Evolutionary conservation across 441 rosid species (phyloP).

Genomic region (Cnidoscolus chayamansa): DNA sequence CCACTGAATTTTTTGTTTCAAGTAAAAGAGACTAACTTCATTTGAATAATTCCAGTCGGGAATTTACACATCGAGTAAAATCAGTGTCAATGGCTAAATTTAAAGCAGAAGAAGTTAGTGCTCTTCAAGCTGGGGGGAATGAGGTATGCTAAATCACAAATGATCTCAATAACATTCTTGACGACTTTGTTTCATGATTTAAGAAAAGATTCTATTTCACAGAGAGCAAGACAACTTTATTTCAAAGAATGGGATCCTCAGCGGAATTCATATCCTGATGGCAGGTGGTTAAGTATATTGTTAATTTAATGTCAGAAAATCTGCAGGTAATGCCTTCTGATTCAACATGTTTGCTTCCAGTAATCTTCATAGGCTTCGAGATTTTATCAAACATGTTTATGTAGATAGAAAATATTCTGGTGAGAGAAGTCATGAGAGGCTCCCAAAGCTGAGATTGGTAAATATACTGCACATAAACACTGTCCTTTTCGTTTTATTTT

Average conservation of each 20-base stretch:
- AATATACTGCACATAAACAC: neutral
- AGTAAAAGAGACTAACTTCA: conserved; percentile 4
- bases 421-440: conserved; percentile 40
- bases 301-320: conserved; percentile 12
- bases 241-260: conserved; percentile 67
- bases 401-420: conserved; percentile 64
- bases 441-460: conserved; percentile 54
- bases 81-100: conserved; percentile 91
- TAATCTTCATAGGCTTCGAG: conserved; percentile 67
- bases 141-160: conserved; percentile 43
- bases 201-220: conserved; percentile 10
- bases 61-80: conserved; percentile 87
- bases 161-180: neutral
- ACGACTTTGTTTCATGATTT: neutral
- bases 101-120: conserved; percentile 69
- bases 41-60: conserved; percentile 50
- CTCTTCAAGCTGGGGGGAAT: conserved; percentile 84
- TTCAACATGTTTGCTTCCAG: conserved; percentile 36
- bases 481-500: neutral
- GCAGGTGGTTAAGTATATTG: conserved; percentile 50
- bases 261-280: conserved; percentile 68
- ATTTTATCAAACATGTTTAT: conserved; percentile 78
- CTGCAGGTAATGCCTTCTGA: conserved; percentile 25
- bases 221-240: conserved; percentile 77
- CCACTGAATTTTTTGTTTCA: neutral